Evolutionary conservation across 192 early-diverging fungal species (phyloP).

Genomic region (Glomus cerebriforme): DNA sequence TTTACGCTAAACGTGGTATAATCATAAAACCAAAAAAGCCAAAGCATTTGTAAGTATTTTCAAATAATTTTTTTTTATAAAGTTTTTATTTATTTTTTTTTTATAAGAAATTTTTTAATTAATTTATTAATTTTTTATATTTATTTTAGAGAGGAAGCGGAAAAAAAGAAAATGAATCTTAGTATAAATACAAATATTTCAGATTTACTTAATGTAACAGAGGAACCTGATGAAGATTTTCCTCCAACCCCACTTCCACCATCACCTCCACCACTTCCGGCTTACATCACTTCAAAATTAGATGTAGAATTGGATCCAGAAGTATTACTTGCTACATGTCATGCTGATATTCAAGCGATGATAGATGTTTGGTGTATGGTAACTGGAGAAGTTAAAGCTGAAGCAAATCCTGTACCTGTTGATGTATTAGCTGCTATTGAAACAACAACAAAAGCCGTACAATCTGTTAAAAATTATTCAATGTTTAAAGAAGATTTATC

Average conservation of each 20-base stretch:
- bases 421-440: constrained; percentile 50
- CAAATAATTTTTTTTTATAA: too few relatives aligned
- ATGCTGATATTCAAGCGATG: constrained; percentile 53
- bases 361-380: constrained; percentile 46
- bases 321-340: constrained; percentile 43
- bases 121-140: background rate
- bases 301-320: constrained; percentile 53
- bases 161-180: background rate
- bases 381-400: constrained; percentile 30
- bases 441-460: constrained; percentile 53
- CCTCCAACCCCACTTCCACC: constrained; percentile 47
- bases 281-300: constrained; percentile 32
- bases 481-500: constrained; percentile 50
- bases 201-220: constrained; percentile 33
- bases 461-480: constrained; percentile 56
- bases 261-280: constrained; percentile 37
- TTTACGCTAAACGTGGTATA: constrained; percentile 56
- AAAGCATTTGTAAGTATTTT: constrained; percentile 31
- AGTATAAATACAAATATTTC: constrained; percentile 26
- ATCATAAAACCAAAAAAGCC: constrained; percentile 31
- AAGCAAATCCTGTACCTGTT: constrained; percentile 39
- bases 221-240: constrained; percentile 46
- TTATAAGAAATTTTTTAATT: background rate
- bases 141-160: constrained; percentile 6
- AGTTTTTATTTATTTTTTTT: background rate